Evolutionary conservation across 768 basidiomycete species (phyloP), one percentile per base, ranked within the genome.

Genomic region (Lentinus brumalis): DNA sequence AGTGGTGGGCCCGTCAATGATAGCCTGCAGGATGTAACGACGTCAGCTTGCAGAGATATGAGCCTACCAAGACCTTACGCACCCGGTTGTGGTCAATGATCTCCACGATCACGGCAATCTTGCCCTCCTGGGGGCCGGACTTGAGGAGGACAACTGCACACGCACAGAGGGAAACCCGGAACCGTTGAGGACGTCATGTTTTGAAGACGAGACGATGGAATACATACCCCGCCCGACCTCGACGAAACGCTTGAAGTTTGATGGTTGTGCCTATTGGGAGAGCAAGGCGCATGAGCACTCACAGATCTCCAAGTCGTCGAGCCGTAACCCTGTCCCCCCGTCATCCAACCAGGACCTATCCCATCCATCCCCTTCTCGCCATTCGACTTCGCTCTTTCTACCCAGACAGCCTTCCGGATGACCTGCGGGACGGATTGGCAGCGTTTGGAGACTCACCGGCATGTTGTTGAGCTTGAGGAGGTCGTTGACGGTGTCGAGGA

Each of bases 81-180:
- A 97, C 96, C 75, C 96, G 87, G 83, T 95, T 96, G 84, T 98
- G 96, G 86, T 98, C 97, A 66, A 98, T 96, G 77, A 98, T 96
- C 78, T 98, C 95, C 53, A 87, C 88, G 75, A 99, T 96, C 65
- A 94, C 90, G 57, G 97, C 97, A 70, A 97, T 92, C 76, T 88
- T 91, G 67, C 95, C 95, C 47, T 86, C 81, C 60, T 79, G 85
- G 59, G 93, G 92, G 57, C 96, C 96, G 60, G 88, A 76, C 76
- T 91, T 92, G 80, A 98, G 84, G 79, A 98, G 94, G 75, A 98
- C 94, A 64, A 98, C 94, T 89, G 64, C 21, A 26, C 21, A 26
- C 21, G 21, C 21, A 26, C 21, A 26, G 4, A 14, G 21, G 66
- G 12, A 26, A 62, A 26, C 56, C 56, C 56, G 35, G 31, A 16